A percentile compares a stretch with the other conserved stretches of the same genome.
Conservation (phyloP, 2,329 filamentous ascomycete species). For the Aureobasidium vineae region DNA sequence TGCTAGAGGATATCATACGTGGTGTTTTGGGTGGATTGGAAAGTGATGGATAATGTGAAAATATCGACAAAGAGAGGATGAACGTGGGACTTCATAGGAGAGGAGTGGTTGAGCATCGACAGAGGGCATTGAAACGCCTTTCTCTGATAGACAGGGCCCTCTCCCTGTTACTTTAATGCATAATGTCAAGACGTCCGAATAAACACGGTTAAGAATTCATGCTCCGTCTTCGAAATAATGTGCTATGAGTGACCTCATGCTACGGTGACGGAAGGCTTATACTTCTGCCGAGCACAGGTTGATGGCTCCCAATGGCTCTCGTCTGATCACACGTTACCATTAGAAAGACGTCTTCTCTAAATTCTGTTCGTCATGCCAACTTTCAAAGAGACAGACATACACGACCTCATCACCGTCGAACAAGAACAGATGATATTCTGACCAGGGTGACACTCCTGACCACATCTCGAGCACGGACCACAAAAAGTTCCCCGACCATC, state of each 20-base stretch:
- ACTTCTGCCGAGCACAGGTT: too few relatives aligned
- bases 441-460: background rate
- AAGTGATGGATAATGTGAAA: slow-evolving; percentile 11
- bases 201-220: background rate
- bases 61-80: background rate
- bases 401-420: background rate
- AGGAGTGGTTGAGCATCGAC: background rate
- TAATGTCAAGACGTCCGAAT: slow-evolving; percentile 17
- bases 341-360: too few relatives aligned
- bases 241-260: background rate
- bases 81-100: background rate
- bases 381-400: too few relatives aligned
- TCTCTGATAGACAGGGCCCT: background rate
- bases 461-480: background rate
- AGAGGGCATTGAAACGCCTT: background rate
- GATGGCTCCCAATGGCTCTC: too few relatives aligned
- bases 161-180: slow-evolving; percentile 15
- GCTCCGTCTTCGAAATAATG: background rate
- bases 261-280: too few relatives aligned
- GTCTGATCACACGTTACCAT: too few relatives aligned
- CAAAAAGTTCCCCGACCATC: background rate
- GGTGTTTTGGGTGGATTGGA: slow-evolving; percentile 1
- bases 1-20: slow-evolving; percentile 13
- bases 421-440: background rate
- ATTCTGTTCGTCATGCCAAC: too few relatives aligned